phyloP scores from a whole-genome alignment of 352 stramenopile species.

The Phytophthora idaei region DNA sequence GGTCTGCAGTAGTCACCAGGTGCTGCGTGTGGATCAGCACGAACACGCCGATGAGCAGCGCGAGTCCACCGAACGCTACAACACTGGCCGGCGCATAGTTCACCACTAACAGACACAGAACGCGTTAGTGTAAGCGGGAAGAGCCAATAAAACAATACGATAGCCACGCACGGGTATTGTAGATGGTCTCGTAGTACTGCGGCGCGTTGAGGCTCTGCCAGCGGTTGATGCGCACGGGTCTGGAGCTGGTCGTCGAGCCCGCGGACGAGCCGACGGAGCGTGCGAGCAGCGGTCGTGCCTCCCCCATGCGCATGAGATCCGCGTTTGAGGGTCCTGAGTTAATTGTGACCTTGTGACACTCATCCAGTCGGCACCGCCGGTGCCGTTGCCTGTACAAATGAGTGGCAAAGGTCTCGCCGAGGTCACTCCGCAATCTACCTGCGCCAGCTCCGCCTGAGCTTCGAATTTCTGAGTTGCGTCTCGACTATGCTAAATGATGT shows the following conservation, averaged over 20 bases:
- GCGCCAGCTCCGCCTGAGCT: constrained; percentile 1
- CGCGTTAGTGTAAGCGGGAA: constrained; percentile 1
- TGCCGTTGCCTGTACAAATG: constrained; percentile 6
- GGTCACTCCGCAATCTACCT: constrained; percentile 6
- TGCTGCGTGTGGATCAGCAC: constrained; percentile 78
- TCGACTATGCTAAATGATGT: constrained; percentile 6
- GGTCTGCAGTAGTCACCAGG: constrained; percentile 47
- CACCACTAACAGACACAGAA: constrained; percentile 23
- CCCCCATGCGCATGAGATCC: constrained; percentile 5
- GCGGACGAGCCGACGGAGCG: constrained; percentile 31
- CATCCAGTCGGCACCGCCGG: constrained; percentile 14
- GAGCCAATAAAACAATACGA: neutral
- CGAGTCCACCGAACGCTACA: constrained; percentile 48
- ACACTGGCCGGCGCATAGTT: constrained; percentile 54
- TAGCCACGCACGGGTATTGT: constrained; percentile 36
- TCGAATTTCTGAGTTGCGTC: constrained; percentile 28
- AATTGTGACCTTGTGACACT: constrained; percentile 18
- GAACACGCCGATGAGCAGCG: constrained; percentile 62
- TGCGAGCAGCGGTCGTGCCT: constrained; percentile 35
- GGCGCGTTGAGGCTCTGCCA: constrained; percentile 39
- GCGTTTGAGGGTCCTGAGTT: constrained; percentile 2
- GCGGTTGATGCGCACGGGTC: constrained; percentile 30
- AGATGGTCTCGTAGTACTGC: constrained; percentile 40
- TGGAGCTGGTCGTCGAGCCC: constrained; percentile 33
- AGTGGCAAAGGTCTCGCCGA: constrained; percentile 1